Percentiles rank a stretch among this genome's conserved stretches.
Evolutionary conservation across 2,329 filamentous ascomycete genomes (phyloP).

Genomic region (Whalleya microplaca): DNA sequence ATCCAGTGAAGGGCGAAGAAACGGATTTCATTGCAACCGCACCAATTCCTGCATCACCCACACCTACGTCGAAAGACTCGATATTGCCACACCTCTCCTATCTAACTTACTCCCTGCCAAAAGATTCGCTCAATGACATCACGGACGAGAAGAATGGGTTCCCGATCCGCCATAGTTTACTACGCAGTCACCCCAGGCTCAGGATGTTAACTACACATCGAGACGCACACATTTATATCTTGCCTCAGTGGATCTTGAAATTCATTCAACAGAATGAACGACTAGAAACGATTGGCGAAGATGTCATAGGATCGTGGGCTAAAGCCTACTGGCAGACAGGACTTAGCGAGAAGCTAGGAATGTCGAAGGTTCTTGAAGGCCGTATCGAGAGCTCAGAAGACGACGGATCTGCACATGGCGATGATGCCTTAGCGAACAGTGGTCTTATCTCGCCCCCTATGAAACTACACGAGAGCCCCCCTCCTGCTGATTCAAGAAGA

Average conservation of each 20-base stretch:
- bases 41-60: constrained; percentile 62
- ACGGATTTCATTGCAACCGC: constrained; percentile 88
- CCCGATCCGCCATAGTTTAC: constrained; percentile 74
- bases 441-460: constrained; percentile 22
- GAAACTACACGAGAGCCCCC: constrained; percentile 26
- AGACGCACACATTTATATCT: constrained; percentile 93
- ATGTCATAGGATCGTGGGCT: constrained; percentile 93
- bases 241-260: constrained; percentile 88
- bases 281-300: constrained; percentile 87
- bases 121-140: constrained; percentile 84
- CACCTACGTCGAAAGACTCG: constrained; percentile 64
- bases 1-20: constrained; percentile 83
- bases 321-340: constrained; percentile 91
- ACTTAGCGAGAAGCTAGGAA: constrained; percentile 74
- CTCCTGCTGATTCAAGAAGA: constrained; percentile 24
- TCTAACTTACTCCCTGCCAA: constrained; percentile 84
- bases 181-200: constrained; percentile 74
- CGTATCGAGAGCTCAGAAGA: constrained; percentile 45
- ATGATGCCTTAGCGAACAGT: constrained; percentile 17
- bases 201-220: constrained; percentile 83
- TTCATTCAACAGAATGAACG: constrained; percentile 79
- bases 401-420: constrained; percentile 35
- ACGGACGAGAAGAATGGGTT: constrained; percentile 75
- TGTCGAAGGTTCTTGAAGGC: constrained; percentile 66
- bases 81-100: constrained; percentile 72